Base-by-base conservation (phyloP, 805 yeast genomes). In the Alloascoidea africana region DNA sequence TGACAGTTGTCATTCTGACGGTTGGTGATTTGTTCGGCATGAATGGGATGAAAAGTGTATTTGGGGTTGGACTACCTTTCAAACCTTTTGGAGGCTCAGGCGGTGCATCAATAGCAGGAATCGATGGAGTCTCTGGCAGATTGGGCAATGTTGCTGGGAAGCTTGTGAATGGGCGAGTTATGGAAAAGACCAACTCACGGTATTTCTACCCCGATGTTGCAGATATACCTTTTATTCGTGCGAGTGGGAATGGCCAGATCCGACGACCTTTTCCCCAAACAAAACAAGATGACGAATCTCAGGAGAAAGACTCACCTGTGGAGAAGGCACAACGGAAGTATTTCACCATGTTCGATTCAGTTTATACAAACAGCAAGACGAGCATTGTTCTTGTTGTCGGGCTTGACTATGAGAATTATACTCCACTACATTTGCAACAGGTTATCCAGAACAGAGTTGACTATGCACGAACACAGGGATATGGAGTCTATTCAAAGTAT, bases 391-490 rank as follows among this genome's bases (percentile, higher is more conserved):
- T 82, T 32, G 89, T 81, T 13, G 73, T 86, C 0, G 70, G 76
- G 3, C 58, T 82, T 18, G 86, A 81, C 58, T 82, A 70, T 50
- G 82, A 77, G 39, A 70, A 65, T 41, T 73, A 73, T 46, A 71
- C 73, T 32, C 46, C 66, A 32, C 65, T 67, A 4, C 69, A 72
- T 18, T 58, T 79, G 34, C 70, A 75, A 4, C 67, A 66, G 39
- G 60, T 81, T 37, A 80, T 78, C 14, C 87, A 80, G 54, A 82
- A 82, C 54, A 66, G 89, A 54, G 83, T 80, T 18, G 80, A 81
- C 52, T 82, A 81, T 49, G 85, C 85, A 2, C 80, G 76, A 54
- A 58, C 58, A 11, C 78, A 79, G 47, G 63, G 65, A 19, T 81
- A 73, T 52, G 93, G 87, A 34, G 55, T 78, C 16, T 82, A 80